A percentile compares a stretch with the other conserved stretches of the same genome.
phyloP scores from a whole-genome alignment of 2,329 filamentous ascomycete genomes.

The Neonectria faginata region DNA sequence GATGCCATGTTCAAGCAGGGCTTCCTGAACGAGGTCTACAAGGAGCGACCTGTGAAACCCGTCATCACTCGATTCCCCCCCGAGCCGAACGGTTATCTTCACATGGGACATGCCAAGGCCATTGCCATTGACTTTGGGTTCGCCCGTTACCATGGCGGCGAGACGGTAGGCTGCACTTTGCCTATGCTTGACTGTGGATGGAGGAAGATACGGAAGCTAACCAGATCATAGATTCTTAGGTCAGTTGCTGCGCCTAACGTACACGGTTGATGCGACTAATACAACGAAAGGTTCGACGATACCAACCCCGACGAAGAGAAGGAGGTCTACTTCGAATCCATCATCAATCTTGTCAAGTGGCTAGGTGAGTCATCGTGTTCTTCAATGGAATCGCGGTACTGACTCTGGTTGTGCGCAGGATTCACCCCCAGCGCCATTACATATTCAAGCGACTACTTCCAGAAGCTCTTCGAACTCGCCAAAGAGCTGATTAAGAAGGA shows the following conservation, averaged over 20 bases:
- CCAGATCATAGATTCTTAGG: conserved; percentile 45
- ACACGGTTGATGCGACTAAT: conserved; percentile 24
- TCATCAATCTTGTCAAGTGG: conserved; percentile 89
- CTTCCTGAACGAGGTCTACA: conserved; percentile 79
- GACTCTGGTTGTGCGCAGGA: conserved; percentile 43
- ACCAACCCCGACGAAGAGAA: conserved; percentile 96
- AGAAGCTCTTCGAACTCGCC: conserved; percentile 86
- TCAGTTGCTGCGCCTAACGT: conserved; percentile 26
- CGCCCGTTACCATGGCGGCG: conserved; percentile 83
- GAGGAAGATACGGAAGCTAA: conserved; percentile 28
- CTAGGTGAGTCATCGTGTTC: conserved; percentile 50
- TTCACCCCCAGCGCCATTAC: conserved; percentile 85
- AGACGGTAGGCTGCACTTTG: conserved; percentile 50
- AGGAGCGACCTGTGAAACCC: conserved; percentile 70
- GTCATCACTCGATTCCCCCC: conserved; percentile 82
- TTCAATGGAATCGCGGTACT: conserved; percentile 4
- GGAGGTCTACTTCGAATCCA: conserved; percentile 89
- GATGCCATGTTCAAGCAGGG: conserved; percentile 84
- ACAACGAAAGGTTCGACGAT: conserved; percentile 79
- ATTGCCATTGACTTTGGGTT: conserved; percentile 98
- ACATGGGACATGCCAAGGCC: conserved; percentile 94
- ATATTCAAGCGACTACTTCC: conserved; percentile 91
- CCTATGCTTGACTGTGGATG: neutral
- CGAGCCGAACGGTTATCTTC: conserved; percentile 92
- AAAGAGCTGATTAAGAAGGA: conserved; percentile 83